phyloP scores from a whole-genome alignment of 768 basidiomycete genomes.

The Leccinellum luteum region DNA sequence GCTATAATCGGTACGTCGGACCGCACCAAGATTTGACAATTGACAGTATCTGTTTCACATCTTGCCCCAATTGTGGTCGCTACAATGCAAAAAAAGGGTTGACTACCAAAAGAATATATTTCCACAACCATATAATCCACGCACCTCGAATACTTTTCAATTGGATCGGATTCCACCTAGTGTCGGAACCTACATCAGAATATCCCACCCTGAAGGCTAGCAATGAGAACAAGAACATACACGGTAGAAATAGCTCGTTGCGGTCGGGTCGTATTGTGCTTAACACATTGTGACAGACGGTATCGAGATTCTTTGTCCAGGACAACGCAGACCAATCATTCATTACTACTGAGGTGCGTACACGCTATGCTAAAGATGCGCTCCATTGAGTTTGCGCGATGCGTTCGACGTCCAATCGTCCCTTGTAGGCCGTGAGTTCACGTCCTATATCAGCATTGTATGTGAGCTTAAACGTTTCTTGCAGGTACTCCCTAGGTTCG shows the following conservation, averaged over 20 bases:
- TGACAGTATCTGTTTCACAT: neutral
- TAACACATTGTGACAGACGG: slow-evolving; percentile 4
- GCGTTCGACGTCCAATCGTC: neutral
- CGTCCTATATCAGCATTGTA: neutral
- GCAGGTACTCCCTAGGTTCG: slow-evolving; percentile 22
- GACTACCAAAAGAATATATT: neutral
- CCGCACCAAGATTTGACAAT: neutral
- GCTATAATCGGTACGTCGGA: neutral
- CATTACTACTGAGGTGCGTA: slow-evolving; percentile 6
- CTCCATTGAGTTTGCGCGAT: neutral
- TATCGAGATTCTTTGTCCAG: slow-evolving; percentile 24
- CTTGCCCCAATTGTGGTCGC: neutral
- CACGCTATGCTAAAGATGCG: neutral
- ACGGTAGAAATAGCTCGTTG: slow-evolving; percentile 5
- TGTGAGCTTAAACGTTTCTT: neutral
- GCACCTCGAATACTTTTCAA: neutral
- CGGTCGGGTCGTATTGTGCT: neutral
- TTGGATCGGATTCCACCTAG: neutral
- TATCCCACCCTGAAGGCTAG: neutral
- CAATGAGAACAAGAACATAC: slow-evolving; percentile 13
- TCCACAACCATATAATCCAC: neutral
- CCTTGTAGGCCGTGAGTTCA: slow-evolving; percentile 16
- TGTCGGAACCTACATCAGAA: neutral
- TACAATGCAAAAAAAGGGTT: neutral
- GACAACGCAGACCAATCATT: slow-evolving; percentile 2